Conservation (phyloP, 2,329 filamentous ascomycete species). For the Periconia digitata region DNA sequence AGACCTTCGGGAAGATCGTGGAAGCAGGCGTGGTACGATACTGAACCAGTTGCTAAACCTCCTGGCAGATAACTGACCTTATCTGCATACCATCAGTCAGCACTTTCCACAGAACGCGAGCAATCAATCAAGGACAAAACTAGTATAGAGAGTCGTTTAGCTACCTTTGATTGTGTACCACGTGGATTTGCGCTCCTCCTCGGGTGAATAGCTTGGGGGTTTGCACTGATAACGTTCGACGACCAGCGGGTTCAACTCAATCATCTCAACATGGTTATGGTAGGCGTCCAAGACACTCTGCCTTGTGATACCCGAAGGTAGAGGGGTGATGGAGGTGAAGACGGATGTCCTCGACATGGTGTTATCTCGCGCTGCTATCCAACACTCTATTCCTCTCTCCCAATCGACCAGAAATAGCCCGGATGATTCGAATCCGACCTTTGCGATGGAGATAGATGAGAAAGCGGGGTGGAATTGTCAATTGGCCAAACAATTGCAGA, state of each 20-base stretch:
- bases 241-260: constrained; percentile 83
- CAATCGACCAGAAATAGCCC: neutral
- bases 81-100: constrained; percentile 50
- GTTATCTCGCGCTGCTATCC: constrained; percentile 7
- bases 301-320: constrained; percentile 69
- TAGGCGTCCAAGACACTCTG: constrained; percentile 74
- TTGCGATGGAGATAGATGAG: neutral
- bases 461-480: neutral
- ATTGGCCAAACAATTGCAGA: neutral
- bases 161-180: constrained; percentile 66
- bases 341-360: constrained; percentile 69
- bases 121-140: neutral
- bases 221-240: constrained; percentile 69
- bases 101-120: neutral
- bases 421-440: neutral
- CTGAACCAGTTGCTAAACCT: constrained; percentile 63
- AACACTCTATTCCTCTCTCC: neutral
- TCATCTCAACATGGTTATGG: constrained; percentile 79
- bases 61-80: constrained; percentile 74
- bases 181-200: constrained; percentile 69
- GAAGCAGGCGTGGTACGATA: constrained; percentile 80
- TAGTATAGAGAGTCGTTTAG: neutral
- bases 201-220: constrained; percentile 64
- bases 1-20: constrained; percentile 72
- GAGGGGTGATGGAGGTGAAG: constrained; percentile 77